Evolutionary conservation across 495 filamentous ascomycete species (phyloP).

Genomic region (Trichoderma erinaceum): DNA sequence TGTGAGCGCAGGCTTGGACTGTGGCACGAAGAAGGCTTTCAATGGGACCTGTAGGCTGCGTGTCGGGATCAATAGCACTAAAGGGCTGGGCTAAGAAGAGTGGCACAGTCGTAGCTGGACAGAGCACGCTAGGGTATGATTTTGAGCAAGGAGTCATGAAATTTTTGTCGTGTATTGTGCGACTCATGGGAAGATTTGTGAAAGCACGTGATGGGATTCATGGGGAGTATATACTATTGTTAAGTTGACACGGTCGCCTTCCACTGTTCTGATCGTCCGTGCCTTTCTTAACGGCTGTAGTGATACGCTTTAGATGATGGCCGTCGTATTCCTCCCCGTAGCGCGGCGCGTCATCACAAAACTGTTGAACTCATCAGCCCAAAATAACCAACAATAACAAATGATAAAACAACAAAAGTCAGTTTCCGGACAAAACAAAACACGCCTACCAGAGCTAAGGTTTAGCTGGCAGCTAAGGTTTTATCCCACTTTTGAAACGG

Average conservation of each 20-base stretch:
- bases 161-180: too few species aligned
- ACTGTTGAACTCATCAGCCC: not conserved
- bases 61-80: too few species aligned
- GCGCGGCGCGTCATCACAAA: not conserved
- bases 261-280: too few species aligned
- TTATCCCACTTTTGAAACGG: not conserved
- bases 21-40: constrained; percentile 8
- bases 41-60: not conserved
- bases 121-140: too few species aligned
- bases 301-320: not conserved
- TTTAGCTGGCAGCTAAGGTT: not conserved
- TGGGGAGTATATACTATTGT: too few species aligned
- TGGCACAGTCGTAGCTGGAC: too few species aligned
- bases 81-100: too few species aligned
- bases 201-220: too few species aligned
- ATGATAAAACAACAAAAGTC: not conserved
- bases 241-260: too few species aligned
- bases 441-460: not conserved
- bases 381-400: not conserved
- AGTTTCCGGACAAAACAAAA: not conserved
- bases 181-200: too few species aligned
- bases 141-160: too few species aligned
- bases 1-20: constrained; percentile 10
- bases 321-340: not conserved
- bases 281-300: not conserved